Base-by-base conservation (phyloP, 2,329 filamentous ascomycete genomes). In the Penicillium rolfsii region DNA sequence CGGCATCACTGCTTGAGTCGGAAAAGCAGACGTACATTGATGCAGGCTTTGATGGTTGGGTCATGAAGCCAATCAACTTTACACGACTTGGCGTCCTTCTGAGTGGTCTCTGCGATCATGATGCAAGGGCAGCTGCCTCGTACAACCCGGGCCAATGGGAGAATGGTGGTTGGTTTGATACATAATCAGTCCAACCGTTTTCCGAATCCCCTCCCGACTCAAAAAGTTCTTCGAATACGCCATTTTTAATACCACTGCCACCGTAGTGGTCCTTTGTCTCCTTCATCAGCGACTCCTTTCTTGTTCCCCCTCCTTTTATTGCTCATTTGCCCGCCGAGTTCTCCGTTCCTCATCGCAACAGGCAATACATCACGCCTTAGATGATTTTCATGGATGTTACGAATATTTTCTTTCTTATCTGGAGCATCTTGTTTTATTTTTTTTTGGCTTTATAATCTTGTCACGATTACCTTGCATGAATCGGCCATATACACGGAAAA, bases 21-120 rank as follows among this genome's bases (percentile, higher is more conserved):
- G 85, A 93, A 48, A 84, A 80, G 54, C 81, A 88, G 43, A 84
- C 77, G 0, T 97, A 96, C 67, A 84, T 92, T 46, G 83, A 90
- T 48, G 87, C 87, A 6, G 93, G 93, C 0, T 96, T 96, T 67
- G 92, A 96, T 67, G 93, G 90, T 26, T 96, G 92, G 92, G 93
- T 97, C 28, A 79, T 96, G 59, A 96, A 97, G 71, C 93, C 93
- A 0, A 90, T 96, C 45, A 88, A 93, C 61, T 96, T 97, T 71
- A 85, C 86, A 67, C 84, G 92, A 16, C 81, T 96, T 0, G 86
- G 86, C 60, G 82, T 84, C 24, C 80, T 96, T 5, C 81, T 97
- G 57, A 77, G 81, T 1, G 92, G 91, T 0, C 89, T 95, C 43
- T 81, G 87, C 2, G 83, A 91, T 52, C 78, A 83, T 0, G 76